These are phyloP conservation scores for Cicer arietinum DNA, from an alignment of 306 rosid species.

Conservation along the genomic window DNA sequence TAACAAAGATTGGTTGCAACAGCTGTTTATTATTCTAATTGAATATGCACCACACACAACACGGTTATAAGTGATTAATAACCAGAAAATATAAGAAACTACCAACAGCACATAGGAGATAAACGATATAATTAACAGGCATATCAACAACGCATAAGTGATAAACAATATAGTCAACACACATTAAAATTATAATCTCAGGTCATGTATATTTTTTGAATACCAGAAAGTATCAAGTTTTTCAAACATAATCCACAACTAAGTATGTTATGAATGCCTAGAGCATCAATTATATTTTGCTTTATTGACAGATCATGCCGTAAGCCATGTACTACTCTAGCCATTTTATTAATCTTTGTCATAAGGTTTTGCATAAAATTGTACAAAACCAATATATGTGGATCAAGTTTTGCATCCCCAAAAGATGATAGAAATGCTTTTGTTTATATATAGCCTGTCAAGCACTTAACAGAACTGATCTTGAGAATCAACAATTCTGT, in stretches of 20 bases:
- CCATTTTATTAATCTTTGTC: constrained; percentile 45
- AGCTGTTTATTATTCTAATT: not conserved
- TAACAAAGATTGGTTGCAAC: not conserved
- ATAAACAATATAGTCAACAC: constrained; percentile 16
- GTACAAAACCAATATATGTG: constrained; percentile 42
- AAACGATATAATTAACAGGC: not conserved
- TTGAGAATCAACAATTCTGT: constrained; percentile 67
- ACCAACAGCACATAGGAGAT: too few relatives aligned
- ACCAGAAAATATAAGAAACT: too few relatives aligned
- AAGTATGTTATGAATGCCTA: constrained; percentile 27
- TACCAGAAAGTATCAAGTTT: not conserved
- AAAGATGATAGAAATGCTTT: constrained; percentile 43
- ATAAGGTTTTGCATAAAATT: constrained; percentile 38
- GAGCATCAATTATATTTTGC: constrained; percentile 34
- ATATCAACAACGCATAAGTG: not conserved
- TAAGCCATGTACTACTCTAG: constrained; percentile 37
- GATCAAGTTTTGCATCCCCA: constrained; percentile 57
- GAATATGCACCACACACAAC: not conserved
- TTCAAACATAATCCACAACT: constrained; percentile 9
- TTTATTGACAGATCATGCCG: constrained; percentile 32
- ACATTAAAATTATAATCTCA: constrained; percentile 5
- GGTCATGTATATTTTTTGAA: not conserved
- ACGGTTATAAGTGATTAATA: not conserved
- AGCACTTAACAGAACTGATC: constrained; percentile 57
- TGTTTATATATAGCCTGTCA: constrained; percentile 57